These are phyloP conservation scores for Smithsoniella earleae DNA, from an alignment of 163 green algal species.

Conservation along the genomic window DNA sequence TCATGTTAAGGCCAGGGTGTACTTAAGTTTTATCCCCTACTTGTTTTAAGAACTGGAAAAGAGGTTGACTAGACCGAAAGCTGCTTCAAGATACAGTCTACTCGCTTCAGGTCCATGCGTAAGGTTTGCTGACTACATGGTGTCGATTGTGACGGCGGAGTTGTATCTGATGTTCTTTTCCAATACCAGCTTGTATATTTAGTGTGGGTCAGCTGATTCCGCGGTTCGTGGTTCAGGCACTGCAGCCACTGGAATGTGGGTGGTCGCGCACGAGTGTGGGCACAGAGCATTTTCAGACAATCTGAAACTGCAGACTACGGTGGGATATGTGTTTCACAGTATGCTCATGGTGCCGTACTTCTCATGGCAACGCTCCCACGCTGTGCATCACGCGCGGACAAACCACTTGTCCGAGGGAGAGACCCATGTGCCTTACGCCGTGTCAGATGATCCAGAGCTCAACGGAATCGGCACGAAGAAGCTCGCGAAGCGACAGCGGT, in stretches of 20 bases:
- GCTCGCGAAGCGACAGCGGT: constrained; percentile 77
- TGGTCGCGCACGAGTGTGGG: constrained; percentile 77
- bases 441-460: constrained; percentile 7
- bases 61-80: neutral
- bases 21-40: too few species aligned
- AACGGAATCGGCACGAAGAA: constrained; percentile 54
- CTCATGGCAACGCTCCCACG: constrained; percentile 50
- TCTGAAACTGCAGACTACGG: constrained; percentile 64
- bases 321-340: constrained; percentile 75
- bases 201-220: neutral
- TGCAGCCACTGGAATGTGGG: constrained; percentile 67
- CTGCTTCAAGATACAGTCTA: neutral
- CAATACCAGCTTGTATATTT: too few species aligned
- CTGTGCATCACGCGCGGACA: constrained; percentile 26
- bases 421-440: constrained; percentile 19
- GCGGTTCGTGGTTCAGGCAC: neutral
- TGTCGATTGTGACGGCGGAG: too few species aligned
- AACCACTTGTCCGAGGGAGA: constrained; percentile 26
- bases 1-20: too few species aligned
- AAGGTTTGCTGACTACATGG: too few species aligned
- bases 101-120: neutral
- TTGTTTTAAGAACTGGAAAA: too few species aligned
- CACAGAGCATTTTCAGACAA: constrained; percentile 62
- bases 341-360: constrained; percentile 83
- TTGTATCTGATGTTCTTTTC: too few species aligned